These are phyloP conservation scores for Dryas octopetala DNA, from an alignment of 306 rosid species.

Conservation along the genomic window DNA sequence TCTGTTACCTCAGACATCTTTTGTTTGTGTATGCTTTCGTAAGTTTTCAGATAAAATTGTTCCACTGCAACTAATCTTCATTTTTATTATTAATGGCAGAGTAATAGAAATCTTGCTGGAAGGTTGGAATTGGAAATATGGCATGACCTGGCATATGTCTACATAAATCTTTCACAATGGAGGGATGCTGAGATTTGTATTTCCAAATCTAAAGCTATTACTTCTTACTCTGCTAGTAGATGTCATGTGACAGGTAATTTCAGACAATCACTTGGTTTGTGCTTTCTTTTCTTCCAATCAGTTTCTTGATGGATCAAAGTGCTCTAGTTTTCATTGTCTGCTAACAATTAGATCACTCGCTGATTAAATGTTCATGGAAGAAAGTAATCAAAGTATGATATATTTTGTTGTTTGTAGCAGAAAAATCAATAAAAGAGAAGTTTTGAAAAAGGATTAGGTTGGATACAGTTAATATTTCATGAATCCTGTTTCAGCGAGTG, in stretches of 20 bases:
- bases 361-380: too few relatives aligned
- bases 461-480: too few relatives aligned
- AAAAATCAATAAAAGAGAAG: too few relatives aligned
- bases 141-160: constrained; percentile 79
- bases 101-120: constrained; percentile 41
- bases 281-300: constrained; percentile 1
- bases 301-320: neutral
- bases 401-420: too few relatives aligned
- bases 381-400: too few relatives aligned
- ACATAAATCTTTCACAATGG: constrained; percentile 70
- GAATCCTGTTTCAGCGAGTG: too few relatives aligned
- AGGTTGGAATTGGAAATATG: constrained; percentile 77
- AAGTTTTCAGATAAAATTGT: neutral
- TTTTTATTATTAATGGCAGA: constrained; percentile 42
- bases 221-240: constrained; percentile 58
- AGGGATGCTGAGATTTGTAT: constrained; percentile 79
- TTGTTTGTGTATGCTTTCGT: neutral
- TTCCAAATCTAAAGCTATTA: constrained; percentile 62
- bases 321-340: neutral
- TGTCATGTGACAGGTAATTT: constrained; percentile 65
- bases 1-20: neutral
- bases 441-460: too few relatives aligned
- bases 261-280: neutral
- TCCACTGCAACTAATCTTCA: neutral
- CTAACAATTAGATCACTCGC: neutral